Percentiles rank a stretch among this genome's conserved stretches.
phyloP scores from a whole-genome alignment of 208 protist genomes.

The Tritrichomonas musculus region DNA sequence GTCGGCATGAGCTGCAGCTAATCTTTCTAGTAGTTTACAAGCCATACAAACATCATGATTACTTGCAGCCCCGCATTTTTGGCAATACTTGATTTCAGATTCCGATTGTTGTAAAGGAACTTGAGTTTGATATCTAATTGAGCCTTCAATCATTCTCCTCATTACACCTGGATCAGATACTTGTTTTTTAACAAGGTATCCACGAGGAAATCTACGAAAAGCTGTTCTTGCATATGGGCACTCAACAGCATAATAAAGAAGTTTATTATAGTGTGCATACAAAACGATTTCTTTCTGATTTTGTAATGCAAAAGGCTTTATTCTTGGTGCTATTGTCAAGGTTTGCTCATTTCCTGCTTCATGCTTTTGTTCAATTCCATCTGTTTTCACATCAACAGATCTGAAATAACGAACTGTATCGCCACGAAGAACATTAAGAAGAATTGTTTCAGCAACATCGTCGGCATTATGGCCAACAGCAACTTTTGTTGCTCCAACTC shows the following conservation, averaged over 20 bases:
- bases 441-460: conserved; percentile 54
- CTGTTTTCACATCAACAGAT: conserved; percentile 41
- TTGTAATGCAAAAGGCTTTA: conserved; percentile 48
- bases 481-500: conserved; percentile 45
- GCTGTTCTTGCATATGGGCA: conserved; percentile 50
- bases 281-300: conserved; percentile 55
- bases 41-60: conserved; percentile 10
- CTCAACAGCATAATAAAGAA: conserved; percentile 49
- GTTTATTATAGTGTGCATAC: conserved; percentile 48
- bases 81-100: not conserved
- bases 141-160: not conserved
- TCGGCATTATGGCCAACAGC: conserved; percentile 57
- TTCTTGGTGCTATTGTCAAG: conserved; percentile 31
- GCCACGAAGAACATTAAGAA: conserved; percentile 51
- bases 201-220: conserved; percentile 31
- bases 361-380: not conserved
- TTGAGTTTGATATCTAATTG: not conserved
- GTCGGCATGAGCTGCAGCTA: not conserved
- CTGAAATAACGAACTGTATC: conserved; percentile 35
- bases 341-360: too few relatives aligned
- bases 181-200: not conserved
- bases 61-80: not conserved
- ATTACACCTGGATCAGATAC: not conserved
- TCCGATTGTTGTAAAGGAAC: too few relatives aligned
- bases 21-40: not conserved